A percentile compares a stretch with the other conserved stretches of the same genome.
phyloP scores from a whole-genome alignment of 2,329 filamentous ascomycete species.

The Exophiala alcalophila region DNA sequence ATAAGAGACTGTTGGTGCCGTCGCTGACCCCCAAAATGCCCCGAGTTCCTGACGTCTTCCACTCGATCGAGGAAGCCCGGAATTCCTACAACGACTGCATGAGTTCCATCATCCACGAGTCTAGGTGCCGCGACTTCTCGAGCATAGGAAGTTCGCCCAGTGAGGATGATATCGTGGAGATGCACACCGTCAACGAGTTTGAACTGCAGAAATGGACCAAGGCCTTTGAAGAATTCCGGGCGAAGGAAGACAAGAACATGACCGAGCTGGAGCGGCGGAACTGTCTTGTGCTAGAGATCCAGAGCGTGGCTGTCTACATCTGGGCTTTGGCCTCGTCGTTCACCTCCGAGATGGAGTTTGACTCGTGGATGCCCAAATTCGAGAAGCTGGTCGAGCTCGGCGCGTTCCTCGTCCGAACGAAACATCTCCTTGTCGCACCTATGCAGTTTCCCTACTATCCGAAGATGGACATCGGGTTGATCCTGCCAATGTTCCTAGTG shows the following conservation, averaged over 20 bases:
- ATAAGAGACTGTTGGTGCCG: slow-evolving; percentile 1
- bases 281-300: slow-evolving; percentile 1
- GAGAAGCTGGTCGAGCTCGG: background rate
- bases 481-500: slow-evolving; percentile 32
- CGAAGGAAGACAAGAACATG: background rate
- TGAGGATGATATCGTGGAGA: no score
- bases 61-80: background rate
- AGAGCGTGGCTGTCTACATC: background rate
- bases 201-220: background rate
- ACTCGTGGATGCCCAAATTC: background rate
- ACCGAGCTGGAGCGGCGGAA: slow-evolving; percentile 1
- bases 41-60: background rate
- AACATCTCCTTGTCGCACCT: background rate
- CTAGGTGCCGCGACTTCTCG: background rate
- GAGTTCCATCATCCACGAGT: slow-evolving; percentile 6
- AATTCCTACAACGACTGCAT: slow-evolving; percentile 8
- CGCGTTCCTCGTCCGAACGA: background rate
- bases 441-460: background rate
- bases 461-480: slow-evolving; percentile 12
- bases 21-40: background rate
- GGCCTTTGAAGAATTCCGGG: slow-evolving; percentile 1
- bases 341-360: slow-evolving; percentile 4
- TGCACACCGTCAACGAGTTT: no score
- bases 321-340: background rate
- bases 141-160: background rate